Evolutionary conservation across 805 yeast genomes (phyloP), one percentile per base, ranked within the genome.

Genomic region (Ogataea philodendri): DNA sequence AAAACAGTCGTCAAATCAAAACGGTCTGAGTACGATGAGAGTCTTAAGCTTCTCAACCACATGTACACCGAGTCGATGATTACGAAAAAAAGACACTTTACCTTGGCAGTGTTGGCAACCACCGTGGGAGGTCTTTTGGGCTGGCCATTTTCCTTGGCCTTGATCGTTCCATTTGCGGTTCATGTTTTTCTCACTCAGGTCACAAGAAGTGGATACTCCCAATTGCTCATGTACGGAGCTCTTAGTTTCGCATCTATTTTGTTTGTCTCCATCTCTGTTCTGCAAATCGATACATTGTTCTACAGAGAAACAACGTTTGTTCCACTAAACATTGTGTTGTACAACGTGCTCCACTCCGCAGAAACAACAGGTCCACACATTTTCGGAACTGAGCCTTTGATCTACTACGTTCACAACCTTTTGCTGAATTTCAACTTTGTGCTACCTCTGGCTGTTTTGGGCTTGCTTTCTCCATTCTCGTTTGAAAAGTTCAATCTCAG

Each of bases 351-450:
- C 39, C 58, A 68, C 53, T 78, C 94, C 0, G 66, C 69, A 38
- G 84, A 76, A 26, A 72, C 72, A 5, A 69, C 85, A 16, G 97
- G 97, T 0, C 97, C 97, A 1, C 81, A 84, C 41, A 87, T 90
- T 15, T 90, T 88, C 61, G 97, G 97, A 17, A 74, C 74, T 5
- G 97, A 89, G 57, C 86, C 93, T 9, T 67, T 82, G 62, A 55
- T 65, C 22, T 90, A 84, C 57, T 90, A 90, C 52, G 44, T 77
- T 8, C 53, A 70, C 39, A 88, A 89, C 52, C 61, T 90, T 30
- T 40, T 78, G 4, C 63, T 90, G 40, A 90, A 89, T 59, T 88
- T 87, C 69, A 84, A 84, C 63, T 42, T 70, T 19, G 57, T 78
- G 17, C 66, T 64, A 0, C 42, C 70, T 1, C 49, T 77, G 14